Conservation (phyloP, 2,329 filamentous ascomycete genomes). For the Epichloe brachyelytri region DNA sequence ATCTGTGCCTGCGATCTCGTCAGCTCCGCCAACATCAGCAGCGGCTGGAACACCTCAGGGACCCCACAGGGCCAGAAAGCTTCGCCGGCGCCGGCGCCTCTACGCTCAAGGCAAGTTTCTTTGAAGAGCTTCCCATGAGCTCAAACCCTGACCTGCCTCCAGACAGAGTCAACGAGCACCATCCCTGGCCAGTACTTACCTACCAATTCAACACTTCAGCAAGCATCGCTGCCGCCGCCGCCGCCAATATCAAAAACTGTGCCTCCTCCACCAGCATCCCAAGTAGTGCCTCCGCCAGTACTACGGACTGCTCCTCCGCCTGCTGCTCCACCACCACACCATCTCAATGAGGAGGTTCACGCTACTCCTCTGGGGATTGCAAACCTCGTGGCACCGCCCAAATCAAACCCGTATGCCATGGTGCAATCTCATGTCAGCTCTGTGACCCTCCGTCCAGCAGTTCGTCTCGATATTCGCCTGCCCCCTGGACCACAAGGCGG, state of each 20-base stretch:
- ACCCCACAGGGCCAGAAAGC: constrained; percentile 20
- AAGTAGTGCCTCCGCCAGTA: constrained; percentile 9
- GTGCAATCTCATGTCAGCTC: constrained; percentile 24
- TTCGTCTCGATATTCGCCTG: constrained; percentile 49
- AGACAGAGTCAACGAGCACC: constrained; percentile 34
- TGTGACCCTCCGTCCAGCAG: constrained; percentile 21
- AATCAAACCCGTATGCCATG: constrained; percentile 39
- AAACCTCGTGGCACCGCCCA: constrained; percentile 40
- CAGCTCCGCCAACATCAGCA: neutral
- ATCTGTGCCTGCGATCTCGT: constrained; percentile 10
- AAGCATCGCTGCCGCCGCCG: constrained; percentile 14
- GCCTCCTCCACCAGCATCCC: constrained; percentile 13
- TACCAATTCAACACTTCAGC: neutral
- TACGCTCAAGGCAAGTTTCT: constrained; percentile 47
- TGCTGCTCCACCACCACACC: constrained; percentile 14
- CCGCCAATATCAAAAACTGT: constrained; percentile 17
- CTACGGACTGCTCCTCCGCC: constrained; percentile 6
- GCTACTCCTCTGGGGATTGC: constrained; percentile 17
- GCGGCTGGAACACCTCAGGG: constrained; percentile 16
- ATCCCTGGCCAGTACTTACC: constrained; percentile 23
- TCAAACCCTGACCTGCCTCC: constrained; percentile 48
- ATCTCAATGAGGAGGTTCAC: constrained; percentile 4
- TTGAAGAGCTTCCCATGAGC: constrained; percentile 60
- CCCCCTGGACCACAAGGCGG: constrained; percentile 28
- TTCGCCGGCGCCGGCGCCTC: constrained; percentile 20